These are phyloP conservation scores for Hapsidospora chrysogenum DNA, from an alignment of 495 filamentous ascomycete species.

Conservation along the genomic window DNA sequence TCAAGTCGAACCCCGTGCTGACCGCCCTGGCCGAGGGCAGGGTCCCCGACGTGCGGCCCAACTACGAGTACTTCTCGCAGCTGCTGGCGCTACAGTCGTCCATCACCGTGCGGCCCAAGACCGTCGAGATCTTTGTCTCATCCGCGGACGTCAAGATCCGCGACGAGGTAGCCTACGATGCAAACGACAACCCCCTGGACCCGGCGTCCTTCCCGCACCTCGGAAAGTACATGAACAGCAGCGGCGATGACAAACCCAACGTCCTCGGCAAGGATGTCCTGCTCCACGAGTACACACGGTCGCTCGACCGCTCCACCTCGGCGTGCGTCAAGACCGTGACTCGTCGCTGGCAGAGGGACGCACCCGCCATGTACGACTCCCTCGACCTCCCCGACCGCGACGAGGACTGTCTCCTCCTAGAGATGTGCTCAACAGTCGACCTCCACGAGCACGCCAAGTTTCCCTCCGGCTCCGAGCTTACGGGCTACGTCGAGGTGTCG, in stretches of 20 bases:
- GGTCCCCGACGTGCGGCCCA: slow-evolving; percentile 27
- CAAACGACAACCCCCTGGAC: slow-evolving; percentile 16
- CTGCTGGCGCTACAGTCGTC: slow-evolving; percentile 21
- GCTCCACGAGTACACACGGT: slow-evolving; percentile 29
- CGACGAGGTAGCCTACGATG: slow-evolving; percentile 16
- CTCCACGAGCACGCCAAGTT: slow-evolving; percentile 26
- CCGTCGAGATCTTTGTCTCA: slow-evolving; percentile 28
- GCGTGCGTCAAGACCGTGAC: slow-evolving; percentile 17
- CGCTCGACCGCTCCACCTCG: slow-evolving; percentile 21
- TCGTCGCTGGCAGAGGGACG: slow-evolving; percentile 20
- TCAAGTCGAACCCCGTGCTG: slow-evolving; percentile 35
- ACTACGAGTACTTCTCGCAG: slow-evolving; percentile 32
- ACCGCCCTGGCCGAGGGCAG: slow-evolving; percentile 30
- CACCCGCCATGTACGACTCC: slow-evolving; percentile 24
- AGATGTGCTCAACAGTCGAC: slow-evolving; percentile 31
- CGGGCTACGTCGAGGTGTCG: slow-evolving; percentile 28
- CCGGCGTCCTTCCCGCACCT: slow-evolving; percentile 29
- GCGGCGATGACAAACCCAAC: slow-evolving; percentile 15
- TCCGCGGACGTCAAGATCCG: slow-evolving; percentile 19
- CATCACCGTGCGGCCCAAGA: slow-evolving; percentile 22
- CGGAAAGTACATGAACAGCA: slow-evolving; percentile 15
- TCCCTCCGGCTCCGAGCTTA: slow-evolving; percentile 28
- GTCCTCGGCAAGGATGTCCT: slow-evolving; percentile 14
- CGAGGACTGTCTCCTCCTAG: slow-evolving; percentile 31
- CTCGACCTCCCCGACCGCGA: slow-evolving; percentile 20